Conservation (phyloP, 306 rosid species). For the Dryas octopetala region DNA sequence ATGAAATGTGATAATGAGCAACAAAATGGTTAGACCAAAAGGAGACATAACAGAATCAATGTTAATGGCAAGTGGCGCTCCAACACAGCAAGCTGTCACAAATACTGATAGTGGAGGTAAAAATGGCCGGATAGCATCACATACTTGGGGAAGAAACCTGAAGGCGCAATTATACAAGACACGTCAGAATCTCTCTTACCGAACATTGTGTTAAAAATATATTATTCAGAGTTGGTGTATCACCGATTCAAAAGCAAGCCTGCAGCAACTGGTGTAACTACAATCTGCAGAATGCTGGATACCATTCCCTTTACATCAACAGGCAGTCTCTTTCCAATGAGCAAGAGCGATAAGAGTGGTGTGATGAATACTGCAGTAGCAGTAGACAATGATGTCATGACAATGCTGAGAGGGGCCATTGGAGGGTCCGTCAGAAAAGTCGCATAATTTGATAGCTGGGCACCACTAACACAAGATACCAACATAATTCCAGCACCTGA, state of each 20-base stretch:
- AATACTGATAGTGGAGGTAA: slow-evolving; percentile 85
- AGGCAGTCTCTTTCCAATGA: slow-evolving; percentile 92
- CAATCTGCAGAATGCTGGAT: slow-evolving; percentile 87
- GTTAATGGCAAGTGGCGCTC: slow-evolving; percentile 93
- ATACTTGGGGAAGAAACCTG: slow-evolving; percentile 79
- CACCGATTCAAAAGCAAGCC: slow-evolving; percentile 92
- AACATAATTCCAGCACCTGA: slow-evolving; percentile 92
- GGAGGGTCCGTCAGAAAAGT: slow-evolving; percentile 84
- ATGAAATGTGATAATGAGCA: slow-evolving; percentile 75
- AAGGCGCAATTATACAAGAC: slow-evolving; percentile 20
- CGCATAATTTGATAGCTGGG: slow-evolving; percentile 93
- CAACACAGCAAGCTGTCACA: slow-evolving; percentile 85
- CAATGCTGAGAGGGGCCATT: slow-evolving; percentile 91
- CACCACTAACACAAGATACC: slow-evolving; percentile 94
- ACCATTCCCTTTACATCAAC: slow-evolving; percentile 97
- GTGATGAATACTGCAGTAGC: slow-evolving; percentile 89
- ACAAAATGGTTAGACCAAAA: slow-evolving; percentile 61
- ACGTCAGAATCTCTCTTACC: slow-evolving; percentile 14
- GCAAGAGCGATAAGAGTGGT: slow-evolving; percentile 73
- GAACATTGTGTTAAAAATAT: slow-evolving; percentile 13
- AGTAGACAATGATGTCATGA: slow-evolving; percentile 92
- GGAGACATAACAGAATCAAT: slow-evolving; percentile 72
- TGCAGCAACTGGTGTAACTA: slow-evolving; percentile 70
- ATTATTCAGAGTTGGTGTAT: slow-evolving; percentile 11
- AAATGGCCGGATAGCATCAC: slow-evolving; percentile 68